Conservation (phyloP, 1,284 basidiomycete genomes). For the Ustilago hordei region DNA sequence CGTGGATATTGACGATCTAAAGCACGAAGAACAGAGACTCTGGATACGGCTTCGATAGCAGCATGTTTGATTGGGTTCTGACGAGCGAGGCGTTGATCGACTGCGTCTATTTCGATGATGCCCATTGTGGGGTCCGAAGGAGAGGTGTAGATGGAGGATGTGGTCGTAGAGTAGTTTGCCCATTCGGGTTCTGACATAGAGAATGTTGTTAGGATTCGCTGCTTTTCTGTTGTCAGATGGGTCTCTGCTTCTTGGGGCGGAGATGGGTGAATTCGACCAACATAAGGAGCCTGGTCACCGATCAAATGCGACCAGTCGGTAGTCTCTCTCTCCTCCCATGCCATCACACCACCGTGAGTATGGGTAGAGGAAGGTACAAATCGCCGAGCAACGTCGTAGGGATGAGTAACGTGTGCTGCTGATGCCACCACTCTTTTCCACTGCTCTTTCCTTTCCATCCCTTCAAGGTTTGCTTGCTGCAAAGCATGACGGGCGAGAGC, state of each 20-base stretch:
- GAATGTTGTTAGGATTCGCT: conserved; percentile 9
- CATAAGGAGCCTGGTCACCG: conserved; percentile 14
- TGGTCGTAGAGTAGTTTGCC: conserved; percentile 7
- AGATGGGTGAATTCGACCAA: conserved; percentile 19
- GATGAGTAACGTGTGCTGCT: conserved; percentile 53
- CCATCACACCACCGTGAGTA: neutral
- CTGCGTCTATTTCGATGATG: conserved; percentile 52
- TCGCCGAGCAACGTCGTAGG: conserved; percentile 15
- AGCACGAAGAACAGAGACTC: conserved; percentile 23
- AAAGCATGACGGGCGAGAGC: conserved; percentile 35
- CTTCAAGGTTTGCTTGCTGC: conserved; percentile 5
- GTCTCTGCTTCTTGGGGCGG: neutral
- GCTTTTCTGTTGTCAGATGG: neutral
- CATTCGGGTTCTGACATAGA: conserved; percentile 27
- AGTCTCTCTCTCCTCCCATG: conserved; percentile 27
- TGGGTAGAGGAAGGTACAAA: neutral
- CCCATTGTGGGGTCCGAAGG: conserved; percentile 6
- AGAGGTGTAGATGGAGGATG: conserved; percentile 1
- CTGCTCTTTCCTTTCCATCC: neutral
- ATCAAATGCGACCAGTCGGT: conserved; percentile 32
- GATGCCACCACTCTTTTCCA: conserved; percentile 27
- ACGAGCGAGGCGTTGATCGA: conserved; percentile 50
- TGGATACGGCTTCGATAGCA: conserved; percentile 29
- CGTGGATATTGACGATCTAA: conserved; percentile 14
- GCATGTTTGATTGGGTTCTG: conserved; percentile 66